Base-by-base conservation (phyloP, 768 basidiomycete species). In the Tricholoma flavovirens region DNA sequence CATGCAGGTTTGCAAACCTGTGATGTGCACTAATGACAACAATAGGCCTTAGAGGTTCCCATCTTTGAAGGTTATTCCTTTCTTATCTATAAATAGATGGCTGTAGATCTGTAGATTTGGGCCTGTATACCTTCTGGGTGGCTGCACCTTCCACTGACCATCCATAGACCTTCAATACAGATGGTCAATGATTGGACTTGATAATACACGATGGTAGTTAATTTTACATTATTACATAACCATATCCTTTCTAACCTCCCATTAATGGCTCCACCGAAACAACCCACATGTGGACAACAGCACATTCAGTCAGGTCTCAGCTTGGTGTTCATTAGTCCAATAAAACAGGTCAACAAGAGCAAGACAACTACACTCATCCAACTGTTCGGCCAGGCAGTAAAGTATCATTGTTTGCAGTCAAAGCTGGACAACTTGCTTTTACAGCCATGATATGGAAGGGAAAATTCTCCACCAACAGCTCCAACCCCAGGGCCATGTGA, bases 261-360 rank as follows among this genome's bases (percentile, higher is more conserved):
- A 42, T 49, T 49, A 10, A 52, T 52, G 51, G 35, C 36, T 38
- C 51, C 51, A 17, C 35, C n/a, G n/a, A n/a, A n/a, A n/a, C n/a
- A n/a, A n/a, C n/a, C n/a, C n/a, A n/a, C n/a, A n/a, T n/a, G n/a
- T n/a, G n/a, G n/a, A n/a, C n/a, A n/a, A n/a, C n/a, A n/a, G n/a
- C n/a, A n/a, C n/a, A n/a, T n/a, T n/a, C 35, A 24, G 29, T 22
- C 32, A 22, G 50, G 50, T 22, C 50, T 51, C 33, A 21, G 50
- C 29, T 14, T 35, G 29, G 22, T 11, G 10, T 51, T 51, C 36
- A 51, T 33, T 15, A 51, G 50, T 38, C 50, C 50, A 2, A 21
- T 38, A 29, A 33, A 36, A 51, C 33, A 19, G 50, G 19, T 24
- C n/a, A 33, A 51, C 50, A n/a, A n/a, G n/a, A n/a, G n/a, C n/a